Evolutionary conservation across 2,329 filamentous ascomycete genomes (phyloP), one percentile per base, ranked within the genome.

Genomic region (Aspergillus clavatus): DNA sequence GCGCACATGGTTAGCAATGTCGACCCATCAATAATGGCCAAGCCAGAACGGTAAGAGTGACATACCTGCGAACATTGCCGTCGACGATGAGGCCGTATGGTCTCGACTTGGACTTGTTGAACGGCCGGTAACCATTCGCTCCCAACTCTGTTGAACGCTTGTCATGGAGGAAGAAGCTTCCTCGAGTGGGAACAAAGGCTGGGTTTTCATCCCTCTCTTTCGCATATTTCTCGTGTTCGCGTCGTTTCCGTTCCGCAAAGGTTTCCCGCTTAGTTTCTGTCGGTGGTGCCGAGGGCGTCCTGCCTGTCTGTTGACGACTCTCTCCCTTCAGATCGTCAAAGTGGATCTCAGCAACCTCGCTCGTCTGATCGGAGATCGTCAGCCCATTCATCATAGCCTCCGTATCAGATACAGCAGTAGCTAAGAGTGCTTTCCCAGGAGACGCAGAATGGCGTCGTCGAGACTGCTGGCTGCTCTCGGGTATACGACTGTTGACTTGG

Each of bases 151-250:
- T 81, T 57, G 88, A 84, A 51, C 89, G 81, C 61, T 93, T 88
- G 65, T 97, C 93, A 68, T 97, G 91, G 81, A 97, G 89, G 73
- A 96, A 97, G 75, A 97, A 97, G 51, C 87, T 85, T 47, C 93
- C 93, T 54, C 91, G 79, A 61, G 94, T 96, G 43, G 93, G 91
- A 44, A 96, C 91, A 70, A 95, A 95, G 8, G 90, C 83, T 27
- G 91, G 91, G 66, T 95, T 89, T 57, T 88, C 83, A 63, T 95
- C 89, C 57, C 88, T 81, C 67, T 87, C 87, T 71, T 86, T 88
- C 70, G 85, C 83, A 72, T 95, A 94, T 62, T 95, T 88, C 53
- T 95, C 89, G 60, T 95, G 88, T 62, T 96, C 90, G 56, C 86
- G 83, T 53, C 87, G 82, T 66, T 87, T 83, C 54, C 82, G 78